phyloP scores from a whole-genome alignment of 768 basidiomycete species.

The Mycena capillaripes region DNA sequence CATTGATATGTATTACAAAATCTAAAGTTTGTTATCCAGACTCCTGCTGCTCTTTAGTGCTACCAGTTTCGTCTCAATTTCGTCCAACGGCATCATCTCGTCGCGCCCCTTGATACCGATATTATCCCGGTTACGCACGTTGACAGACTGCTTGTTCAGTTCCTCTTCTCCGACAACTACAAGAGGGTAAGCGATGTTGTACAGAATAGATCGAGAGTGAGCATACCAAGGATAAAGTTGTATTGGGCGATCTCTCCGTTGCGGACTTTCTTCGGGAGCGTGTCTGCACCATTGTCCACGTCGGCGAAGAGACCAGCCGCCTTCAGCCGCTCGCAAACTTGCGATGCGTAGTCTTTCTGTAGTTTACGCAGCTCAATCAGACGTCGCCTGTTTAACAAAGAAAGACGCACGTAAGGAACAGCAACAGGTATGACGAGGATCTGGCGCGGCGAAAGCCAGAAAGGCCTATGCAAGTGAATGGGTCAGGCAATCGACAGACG shows the following conservation, averaged over 20 bases:
- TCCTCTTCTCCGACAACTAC: constrained; percentile 97
- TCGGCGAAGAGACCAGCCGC: constrained; percentile 87
- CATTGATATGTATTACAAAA: background rate
- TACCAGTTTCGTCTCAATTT: constrained; percentile 77
- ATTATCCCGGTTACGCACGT: constrained; percentile 96
- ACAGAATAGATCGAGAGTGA: background rate
- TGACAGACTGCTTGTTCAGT: constrained; percentile 87
- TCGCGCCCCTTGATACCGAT: constrained; percentile 87
- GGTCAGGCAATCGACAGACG: constrained; percentile 6
- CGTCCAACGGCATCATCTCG: constrained; percentile 81
- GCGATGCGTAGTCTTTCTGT: constrained; percentile 91
- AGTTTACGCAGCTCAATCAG: constrained; percentile 25
- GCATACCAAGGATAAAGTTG: constrained; percentile 95
- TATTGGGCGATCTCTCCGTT: constrained; percentile 98
- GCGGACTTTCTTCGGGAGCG: constrained; percentile 96
- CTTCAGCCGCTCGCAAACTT: constrained; percentile 79
- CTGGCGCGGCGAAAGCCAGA: constrained; percentile 98
- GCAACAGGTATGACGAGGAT: constrained; percentile 96
- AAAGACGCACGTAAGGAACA: constrained; percentile 80
- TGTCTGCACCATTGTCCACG: constrained; percentile 93
- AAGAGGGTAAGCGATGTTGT: constrained; percentile 20
- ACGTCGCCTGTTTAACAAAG: background rate
- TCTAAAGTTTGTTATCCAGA: constrained; percentile 59
- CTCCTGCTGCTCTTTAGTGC: constrained; percentile 71
- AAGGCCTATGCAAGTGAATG: constrained; percentile 73